phyloP scores from a whole-genome alignment of 2,329 filamentous ascomycete species.

The Cladosporium austrohemisphaericum region DNA sequence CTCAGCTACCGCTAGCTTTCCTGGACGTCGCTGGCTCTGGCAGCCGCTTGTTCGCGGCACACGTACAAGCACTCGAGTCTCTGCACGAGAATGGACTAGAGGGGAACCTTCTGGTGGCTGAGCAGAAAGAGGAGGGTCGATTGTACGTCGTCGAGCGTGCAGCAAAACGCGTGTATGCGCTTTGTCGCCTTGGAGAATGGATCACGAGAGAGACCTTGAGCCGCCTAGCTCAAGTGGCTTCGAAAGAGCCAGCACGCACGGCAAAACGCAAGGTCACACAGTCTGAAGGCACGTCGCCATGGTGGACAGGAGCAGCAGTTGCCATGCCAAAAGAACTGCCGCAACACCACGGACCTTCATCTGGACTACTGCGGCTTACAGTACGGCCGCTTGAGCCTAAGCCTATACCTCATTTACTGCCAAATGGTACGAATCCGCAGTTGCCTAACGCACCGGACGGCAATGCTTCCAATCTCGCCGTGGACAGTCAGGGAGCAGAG shows the following conservation, averaged over 20 bases:
- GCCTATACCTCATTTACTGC: not conserved
- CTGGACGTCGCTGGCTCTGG: constrained; percentile 55
- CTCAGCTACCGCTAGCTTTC: constrained; percentile 57
- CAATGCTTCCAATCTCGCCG: not conserved
- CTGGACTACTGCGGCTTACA: constrained; percentile 23
- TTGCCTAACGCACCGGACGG: not conserved
- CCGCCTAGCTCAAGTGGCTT: constrained; percentile 38
- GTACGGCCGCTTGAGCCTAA: not conserved
- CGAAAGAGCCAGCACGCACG: constrained; percentile 27
- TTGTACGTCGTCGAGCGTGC: constrained; percentile 66
- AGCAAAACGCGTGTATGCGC: constrained; percentile 56
- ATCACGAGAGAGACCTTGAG: constrained; percentile 56
- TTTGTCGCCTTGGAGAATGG: constrained; percentile 67
- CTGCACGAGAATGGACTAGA: constrained; percentile 46
- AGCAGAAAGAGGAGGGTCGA: constrained; percentile 52
- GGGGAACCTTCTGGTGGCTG: constrained; percentile 58
- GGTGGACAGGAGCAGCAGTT: constrained; percentile 21
- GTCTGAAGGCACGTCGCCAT: constrained; percentile 18
- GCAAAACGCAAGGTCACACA: constrained; percentile 25
- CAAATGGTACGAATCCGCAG: no score
- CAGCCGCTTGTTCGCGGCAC: constrained; percentile 58
- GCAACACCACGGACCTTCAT: not conserved
- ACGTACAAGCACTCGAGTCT: constrained; percentile 61
- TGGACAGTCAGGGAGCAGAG: not conserved
- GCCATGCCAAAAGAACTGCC: not conserved